Evolutionary conservation across 1,284 basidiomycete genomes (phyloP).

Genomic region (Ceratobasidium sp.): DNA sequence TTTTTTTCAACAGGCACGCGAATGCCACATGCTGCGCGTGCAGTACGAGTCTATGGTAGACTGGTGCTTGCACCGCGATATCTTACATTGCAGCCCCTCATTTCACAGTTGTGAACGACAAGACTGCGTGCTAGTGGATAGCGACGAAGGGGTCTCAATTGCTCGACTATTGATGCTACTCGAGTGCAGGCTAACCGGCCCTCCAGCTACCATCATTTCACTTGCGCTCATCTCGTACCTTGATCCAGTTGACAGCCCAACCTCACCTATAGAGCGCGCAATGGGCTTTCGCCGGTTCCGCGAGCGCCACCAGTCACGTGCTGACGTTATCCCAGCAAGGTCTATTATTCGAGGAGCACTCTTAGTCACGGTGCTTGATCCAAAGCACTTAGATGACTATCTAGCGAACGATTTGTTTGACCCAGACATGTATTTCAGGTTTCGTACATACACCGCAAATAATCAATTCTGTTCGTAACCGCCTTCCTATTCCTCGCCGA

Average conservation of each 20-base stretch:
- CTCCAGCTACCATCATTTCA: not conserved
- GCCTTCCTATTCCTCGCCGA: not conserved
- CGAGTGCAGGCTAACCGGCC: not conserved
- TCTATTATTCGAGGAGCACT: not conserved
- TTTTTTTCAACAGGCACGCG: not conserved
- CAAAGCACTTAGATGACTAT: not conserved
- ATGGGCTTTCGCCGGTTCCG: slow-evolving; percentile 5
- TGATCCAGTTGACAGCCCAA: not conserved
- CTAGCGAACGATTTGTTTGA: slow-evolving; percentile 7
- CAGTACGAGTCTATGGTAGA: not conserved
- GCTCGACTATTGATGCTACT: not conserved
- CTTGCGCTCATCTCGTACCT: not conserved
- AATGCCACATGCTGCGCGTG: not conserved
- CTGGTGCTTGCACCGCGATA: too few species aligned
- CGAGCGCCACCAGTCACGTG: not conserved
- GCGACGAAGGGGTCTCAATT: not conserved
- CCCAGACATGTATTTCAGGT: not conserved
- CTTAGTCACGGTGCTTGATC: not conserved
- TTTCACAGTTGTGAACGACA: too few species aligned
- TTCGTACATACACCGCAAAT: not conserved
- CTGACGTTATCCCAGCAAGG: not conserved
- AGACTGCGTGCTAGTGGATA: too few species aligned
- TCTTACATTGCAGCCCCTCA: too few species aligned
- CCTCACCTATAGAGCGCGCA: not conserved
- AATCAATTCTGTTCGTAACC: not conserved